Base-by-base conservation (phyloP, 352 stramenopile genomes). In the Phytopythium ostracodes region DNA sequence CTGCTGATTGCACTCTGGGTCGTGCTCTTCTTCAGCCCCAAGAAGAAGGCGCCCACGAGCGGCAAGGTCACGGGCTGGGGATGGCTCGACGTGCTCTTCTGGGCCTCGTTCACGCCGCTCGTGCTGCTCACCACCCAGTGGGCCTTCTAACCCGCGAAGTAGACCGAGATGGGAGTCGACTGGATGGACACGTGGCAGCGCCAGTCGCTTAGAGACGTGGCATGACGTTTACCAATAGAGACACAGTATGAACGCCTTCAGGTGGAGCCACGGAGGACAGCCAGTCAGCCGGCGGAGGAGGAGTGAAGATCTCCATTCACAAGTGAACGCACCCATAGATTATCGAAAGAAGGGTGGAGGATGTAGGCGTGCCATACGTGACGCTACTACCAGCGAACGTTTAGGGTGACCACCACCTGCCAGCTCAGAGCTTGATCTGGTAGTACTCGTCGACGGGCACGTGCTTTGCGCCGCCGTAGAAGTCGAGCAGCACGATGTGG, bases 51-150 rank as follows among this genome's bases (percentile, higher is more conserved):
- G 22, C 14, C 36, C 35, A 24, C 35, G 8, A 7, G 64, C 31
- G 57, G 59, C 38, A 55, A 70, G 27, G 72, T 86, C 17, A 75
- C 76, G 4, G 64, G 64, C 24, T 90, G 81, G 85, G 68, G 67
- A 15, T 79, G 75, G 65, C 72, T 95, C 0, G 87, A 96, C 65
- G 75, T 94, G 58, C 81, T 94, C 31, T 96, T 96, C 67, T 93
- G 87, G 79, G 57, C 84, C 15, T 93, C 84, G 0, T 96, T 96
- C 66, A 71, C 75, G 25, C 88, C 88, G n/a, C 67, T 96, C 51
- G 52, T 88, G 27, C 72, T 88, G 50, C 74, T 96, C 17, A 75
- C 84, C 18, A 87, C 84, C 20, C 88, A 96, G 69, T 96, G 88
- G 88, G 87, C 85, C 24, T 95, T 81, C 68, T 94, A 65, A 72